Conservation (phyloP, 352 stramenopile species). For the Pythium brachiatum region DNA sequence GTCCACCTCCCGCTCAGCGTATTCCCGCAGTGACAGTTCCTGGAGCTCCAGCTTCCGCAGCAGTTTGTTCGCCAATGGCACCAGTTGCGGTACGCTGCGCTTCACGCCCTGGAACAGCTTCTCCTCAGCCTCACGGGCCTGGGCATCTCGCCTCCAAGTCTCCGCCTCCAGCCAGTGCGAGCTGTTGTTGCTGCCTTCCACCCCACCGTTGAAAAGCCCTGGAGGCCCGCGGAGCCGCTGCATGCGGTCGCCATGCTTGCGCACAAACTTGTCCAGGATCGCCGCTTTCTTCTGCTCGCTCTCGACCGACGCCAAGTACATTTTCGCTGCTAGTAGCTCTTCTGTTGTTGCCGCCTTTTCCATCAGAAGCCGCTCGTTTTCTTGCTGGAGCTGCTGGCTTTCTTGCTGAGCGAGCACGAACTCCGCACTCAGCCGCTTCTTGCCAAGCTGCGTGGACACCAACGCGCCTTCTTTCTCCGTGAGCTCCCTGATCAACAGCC, state of each 20-base stretch:
- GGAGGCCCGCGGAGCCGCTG: conserved; percentile 29
- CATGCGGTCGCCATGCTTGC: conserved; percentile 79
- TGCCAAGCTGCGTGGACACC: conserved; percentile 44
- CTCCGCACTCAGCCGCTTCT: conserved; percentile 52
- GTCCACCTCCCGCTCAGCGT: conserved; percentile 71
- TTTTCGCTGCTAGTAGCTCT: conserved; percentile 61
- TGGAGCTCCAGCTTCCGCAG: conserved; percentile 67
- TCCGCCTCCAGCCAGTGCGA: conserved; percentile 11
- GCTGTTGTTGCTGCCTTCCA: conserved; percentile 7
- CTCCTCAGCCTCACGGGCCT: conserved; percentile 47
- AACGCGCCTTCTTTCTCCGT: conserved; percentile 55
- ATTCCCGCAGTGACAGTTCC: conserved; percentile 69
- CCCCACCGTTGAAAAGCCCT: neutral
- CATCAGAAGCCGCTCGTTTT: conserved; percentile 61
- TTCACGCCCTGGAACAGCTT: conserved; percentile 60
- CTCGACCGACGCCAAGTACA: conserved; percentile 69
- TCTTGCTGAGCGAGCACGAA: conserved; percentile 56
- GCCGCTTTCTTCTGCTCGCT: conserved; percentile 73
- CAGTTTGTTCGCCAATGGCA: conserved; percentile 69
- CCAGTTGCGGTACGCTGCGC: conserved; percentile 55
- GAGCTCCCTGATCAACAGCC: conserved; percentile 37
- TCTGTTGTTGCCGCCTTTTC: conserved; percentile 63
- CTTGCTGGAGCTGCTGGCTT: conserved; percentile 47
- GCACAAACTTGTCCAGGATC: conserved; percentile 74
- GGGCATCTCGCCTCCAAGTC: conserved; percentile 41